phyloP scores from a whole-genome alignment of 345 rosid genomes.

The Lagerstroemia speciosa region DNA sequence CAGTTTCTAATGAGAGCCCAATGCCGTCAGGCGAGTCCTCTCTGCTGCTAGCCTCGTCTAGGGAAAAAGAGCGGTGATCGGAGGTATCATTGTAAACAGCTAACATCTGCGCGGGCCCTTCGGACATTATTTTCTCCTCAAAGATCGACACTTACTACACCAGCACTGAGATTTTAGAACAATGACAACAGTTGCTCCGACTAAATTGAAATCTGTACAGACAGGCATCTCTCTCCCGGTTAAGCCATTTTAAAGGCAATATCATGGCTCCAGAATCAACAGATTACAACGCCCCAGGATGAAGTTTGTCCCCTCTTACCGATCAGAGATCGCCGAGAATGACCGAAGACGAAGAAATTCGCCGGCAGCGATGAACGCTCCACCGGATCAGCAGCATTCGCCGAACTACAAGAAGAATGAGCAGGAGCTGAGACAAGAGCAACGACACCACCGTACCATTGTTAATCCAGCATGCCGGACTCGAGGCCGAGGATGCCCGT shows the following conservation, averaged over 20 bases:
- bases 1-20: constrained; percentile 59
- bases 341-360: background rate
- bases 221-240: background rate
- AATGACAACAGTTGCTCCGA: background rate
- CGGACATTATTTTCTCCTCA: constrained; percentile 47
- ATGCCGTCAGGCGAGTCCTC: constrained; percentile 81
- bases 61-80: constrained; percentile 70
- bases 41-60: constrained; percentile 72
- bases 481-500: constrained; percentile 1
- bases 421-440: background rate
- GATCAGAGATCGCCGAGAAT: background rate
- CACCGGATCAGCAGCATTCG: background rate
- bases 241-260: background rate
- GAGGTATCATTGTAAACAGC: constrained; percentile 74
- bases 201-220: background rate
- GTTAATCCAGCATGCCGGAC: background rate
- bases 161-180: background rate
- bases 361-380: background rate
- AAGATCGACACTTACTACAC: background rate
- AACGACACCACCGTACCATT: background rate
- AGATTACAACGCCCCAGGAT: background rate
- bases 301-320: background rate
- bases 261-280: background rate
- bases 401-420: background rate
- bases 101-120: constrained; percentile 59